These are phyloP conservation scores for Hanseniaspora meyeri DNA, from an alignment of 805 yeast genomes.

Conservation along the genomic window DNA sequence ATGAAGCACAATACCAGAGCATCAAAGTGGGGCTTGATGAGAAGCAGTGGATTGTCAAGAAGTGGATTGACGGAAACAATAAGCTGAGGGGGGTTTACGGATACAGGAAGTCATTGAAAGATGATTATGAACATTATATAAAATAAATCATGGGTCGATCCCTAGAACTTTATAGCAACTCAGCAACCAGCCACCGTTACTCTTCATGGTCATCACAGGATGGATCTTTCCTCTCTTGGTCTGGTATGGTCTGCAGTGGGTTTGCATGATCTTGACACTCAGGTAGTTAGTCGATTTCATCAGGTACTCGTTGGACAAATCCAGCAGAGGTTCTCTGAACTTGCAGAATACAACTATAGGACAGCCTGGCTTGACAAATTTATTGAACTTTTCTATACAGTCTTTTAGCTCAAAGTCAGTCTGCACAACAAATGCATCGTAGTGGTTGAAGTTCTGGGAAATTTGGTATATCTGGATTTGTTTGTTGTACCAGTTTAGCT, in stretches of 20 bases:
- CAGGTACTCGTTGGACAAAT: slow-evolving; percentile 52
- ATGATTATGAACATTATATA: neutral
- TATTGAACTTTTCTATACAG: slow-evolving; percentile 48
- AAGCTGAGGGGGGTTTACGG: slow-evolving; percentile 54
- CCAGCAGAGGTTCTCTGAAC: slow-evolving; percentile 66
- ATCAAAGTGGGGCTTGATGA: slow-evolving; percentile 23
- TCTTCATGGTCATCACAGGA: slow-evolving; percentile 86
- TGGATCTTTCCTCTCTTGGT: slow-evolving; percentile 89
- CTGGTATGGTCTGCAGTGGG: slow-evolving; percentile 76
- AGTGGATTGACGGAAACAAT: slow-evolving; percentile 38
- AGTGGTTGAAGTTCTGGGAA: slow-evolving; percentile 37
- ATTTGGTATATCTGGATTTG: slow-evolving; percentile 36
- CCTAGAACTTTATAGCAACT: slow-evolving; percentile 74
- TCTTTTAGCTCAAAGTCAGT: slow-evolving; percentile 60
- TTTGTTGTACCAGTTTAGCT: slow-evolving; percentile 37
- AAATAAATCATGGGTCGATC: slow-evolving; percentile 13
- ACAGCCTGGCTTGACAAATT: slow-evolving; percentile 67
- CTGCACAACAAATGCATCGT: slow-evolving; percentile 66
- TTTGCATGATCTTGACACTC: slow-evolving; percentile 73
- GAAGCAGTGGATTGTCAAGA: slow-evolving; percentile 40
- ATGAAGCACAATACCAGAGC: slow-evolving; percentile 39
- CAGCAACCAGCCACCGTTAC: slow-evolving; percentile 81
- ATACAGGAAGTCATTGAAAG: slow-evolving; percentile 30
- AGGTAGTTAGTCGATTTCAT: slow-evolving; percentile 55
- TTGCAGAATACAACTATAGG: slow-evolving; percentile 76